These are phyloP conservation scores for Isatis tinctoria DNA, from an alignment of 345 rosid genomes.

Conservation along the genomic window DNA sequence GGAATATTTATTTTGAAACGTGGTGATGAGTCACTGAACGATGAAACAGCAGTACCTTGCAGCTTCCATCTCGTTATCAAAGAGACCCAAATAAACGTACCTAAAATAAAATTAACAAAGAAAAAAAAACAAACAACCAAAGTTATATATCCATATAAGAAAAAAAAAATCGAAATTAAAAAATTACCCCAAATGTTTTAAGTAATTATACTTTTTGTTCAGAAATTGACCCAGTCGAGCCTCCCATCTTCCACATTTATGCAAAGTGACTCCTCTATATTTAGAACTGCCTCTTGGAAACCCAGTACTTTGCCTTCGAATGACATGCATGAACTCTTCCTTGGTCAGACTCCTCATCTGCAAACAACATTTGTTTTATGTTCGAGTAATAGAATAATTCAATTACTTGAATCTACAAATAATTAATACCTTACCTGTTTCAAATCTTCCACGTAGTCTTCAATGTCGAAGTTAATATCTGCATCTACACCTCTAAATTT, in stretches of 20 bases:
- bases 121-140: background rate
- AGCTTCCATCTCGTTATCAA: conserved; percentile 92
- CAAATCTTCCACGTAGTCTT: conserved; percentile 82
- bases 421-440: conserved; percentile 55
- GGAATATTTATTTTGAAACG: background rate
- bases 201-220: conserved; percentile 64
- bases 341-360: conserved; percentile 84
- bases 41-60: conserved; percentile 56
- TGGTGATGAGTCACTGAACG: conserved; percentile 7
- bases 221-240: conserved; percentile 94
- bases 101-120: conserved; percentile 39
- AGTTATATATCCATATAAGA: background rate
- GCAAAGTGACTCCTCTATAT: conserved; percentile 95
- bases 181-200: background rate
- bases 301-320: conserved; percentile 95
- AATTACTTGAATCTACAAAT: background rate
- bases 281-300: conserved; percentile 95
- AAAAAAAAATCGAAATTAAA: background rate
- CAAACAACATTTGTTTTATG: background rate
- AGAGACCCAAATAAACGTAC: conserved; percentile 88
- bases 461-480: conserved; percentile 81
- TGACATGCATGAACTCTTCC: conserved; percentile 94
- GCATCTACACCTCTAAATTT: conserved; percentile 95
- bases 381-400: background rate
- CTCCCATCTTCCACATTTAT: conserved; percentile 99